Evolutionary conservation across 2,329 filamentous ascomycete genomes (phyloP).

Genomic region (Fusarium oxysporum): DNA sequence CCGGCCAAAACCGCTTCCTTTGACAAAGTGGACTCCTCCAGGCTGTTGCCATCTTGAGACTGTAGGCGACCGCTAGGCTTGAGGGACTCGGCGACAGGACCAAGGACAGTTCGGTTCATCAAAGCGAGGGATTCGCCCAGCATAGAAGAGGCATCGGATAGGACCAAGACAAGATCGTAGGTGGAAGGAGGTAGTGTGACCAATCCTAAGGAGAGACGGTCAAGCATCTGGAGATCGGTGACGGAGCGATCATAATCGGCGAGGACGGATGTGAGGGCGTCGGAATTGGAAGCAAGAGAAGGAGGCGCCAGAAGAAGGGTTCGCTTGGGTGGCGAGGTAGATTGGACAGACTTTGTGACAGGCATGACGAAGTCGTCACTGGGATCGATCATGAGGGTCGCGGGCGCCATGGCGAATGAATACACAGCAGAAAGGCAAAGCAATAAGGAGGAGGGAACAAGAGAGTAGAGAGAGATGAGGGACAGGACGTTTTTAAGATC

Average conservation of each 20-base stretch:
- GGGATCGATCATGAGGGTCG: slow-evolving; percentile 65
- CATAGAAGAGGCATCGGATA: slow-evolving; percentile 80
- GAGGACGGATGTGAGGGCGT: slow-evolving; percentile 78
- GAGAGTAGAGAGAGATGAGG: slow-evolving; percentile 6
- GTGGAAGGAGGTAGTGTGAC: slow-evolving; percentile 79
- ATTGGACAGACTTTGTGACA: slow-evolving; percentile 35
- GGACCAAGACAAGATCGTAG: slow-evolving; percentile 87
- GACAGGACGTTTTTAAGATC: slow-evolving; percentile 32
- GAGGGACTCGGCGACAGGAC: slow-evolving; percentile 75
- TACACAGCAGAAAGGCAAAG: slow-evolving; percentile 1
- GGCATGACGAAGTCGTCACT: slow-evolving; percentile 63
- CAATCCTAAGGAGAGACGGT: slow-evolving; percentile 85
- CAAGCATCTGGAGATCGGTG: slow-evolving; percentile 97
- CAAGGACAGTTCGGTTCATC: slow-evolving; percentile 75
- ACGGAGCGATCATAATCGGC: slow-evolving; percentile 77
- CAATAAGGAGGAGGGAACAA: not conserved
- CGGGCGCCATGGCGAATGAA: slow-evolving; percentile 60
- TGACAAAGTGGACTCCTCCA: slow-evolving; percentile 51
- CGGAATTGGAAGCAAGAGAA: slow-evolving; percentile 86
- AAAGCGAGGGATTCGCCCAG: slow-evolving; percentile 73
- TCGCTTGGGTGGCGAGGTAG: slow-evolving; percentile 55
- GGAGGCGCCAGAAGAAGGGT: slow-evolving; percentile 91
- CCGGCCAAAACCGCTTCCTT: slow-evolving; percentile 88
- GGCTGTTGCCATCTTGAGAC: slow-evolving; percentile 76
- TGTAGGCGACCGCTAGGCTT: slow-evolving; percentile 75